Evolutionary conservation across 2,329 filamentous ascomycete genomes (phyloP), one percentile per base, ranked within the genome.

Genomic region (Diaporthe citriasiana): DNA sequence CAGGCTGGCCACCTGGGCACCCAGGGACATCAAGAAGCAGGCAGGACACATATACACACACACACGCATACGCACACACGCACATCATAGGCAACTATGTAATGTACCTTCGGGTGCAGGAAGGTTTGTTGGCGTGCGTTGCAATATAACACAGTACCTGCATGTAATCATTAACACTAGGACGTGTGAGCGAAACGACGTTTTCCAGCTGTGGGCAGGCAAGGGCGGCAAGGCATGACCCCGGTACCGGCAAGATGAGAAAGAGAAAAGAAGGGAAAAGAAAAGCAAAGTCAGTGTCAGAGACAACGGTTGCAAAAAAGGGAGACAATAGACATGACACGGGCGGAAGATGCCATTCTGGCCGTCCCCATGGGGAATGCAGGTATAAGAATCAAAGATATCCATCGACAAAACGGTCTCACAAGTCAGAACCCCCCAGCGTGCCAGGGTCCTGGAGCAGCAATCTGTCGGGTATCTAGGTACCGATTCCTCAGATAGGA

Each of bases 81-180:
- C 35, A 63, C 59, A 63, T 47, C 42, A 65, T 27, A 13, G 60
- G 60, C 59, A 47, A 33, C 5, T 35, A 22, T 6, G 42, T 27
- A 35, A 51, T 66, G 60, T 51, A 51, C 42, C 42, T 51, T n/a
- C 9, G 45, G n/a, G 47, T 30, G 15, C 63, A 66, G 63, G 45
- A 51, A 66, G 63, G 63, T 66, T 66, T 66, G 63, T 51, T 51
- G 63, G 63, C 63, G 47, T 66, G 47, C 63, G 30, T 66, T 66
- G 45, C 45, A 66, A 66, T 66, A 51, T 51, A 51, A 51, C 63
- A 66, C 63, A 66, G 63, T 66, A 66, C 63, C 45, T 66, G 63
- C 63, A 66, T 51, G 63, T 51, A 66, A 66, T 66, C 45, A 38
- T 13, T 25, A n/a, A 51, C 22, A 9, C 30, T 51, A 25, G 45